Evolutionary conservation across 768 basidiomycete genomes (phyloP).

Genomic region (Lactarius quietus): DNA sequence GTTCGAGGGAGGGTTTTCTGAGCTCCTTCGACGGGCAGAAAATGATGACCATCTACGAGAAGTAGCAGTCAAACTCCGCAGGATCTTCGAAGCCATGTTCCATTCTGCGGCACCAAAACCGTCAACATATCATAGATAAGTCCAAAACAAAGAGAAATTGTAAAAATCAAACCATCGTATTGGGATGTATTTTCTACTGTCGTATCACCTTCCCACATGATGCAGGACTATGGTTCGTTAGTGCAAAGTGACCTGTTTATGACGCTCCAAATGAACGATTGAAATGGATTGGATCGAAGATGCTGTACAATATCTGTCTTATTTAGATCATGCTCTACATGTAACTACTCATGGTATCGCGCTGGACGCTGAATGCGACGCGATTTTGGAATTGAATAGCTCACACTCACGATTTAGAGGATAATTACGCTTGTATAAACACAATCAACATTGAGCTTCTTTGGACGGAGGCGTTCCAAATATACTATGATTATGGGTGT

Average conservation of each 20-base stretch:
- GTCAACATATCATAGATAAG: background rate
- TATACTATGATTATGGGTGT: no score
- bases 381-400: background rate
- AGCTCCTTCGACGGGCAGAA: background rate
- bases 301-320: background rate
- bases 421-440: background rate
- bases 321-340: background rate
- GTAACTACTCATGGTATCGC: background rate
- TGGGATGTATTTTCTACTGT: background rate
- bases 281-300: background rate
- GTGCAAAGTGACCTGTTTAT: background rate
- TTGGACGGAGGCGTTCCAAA: no score
- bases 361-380: background rate
- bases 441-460: background rate
- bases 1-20: background rate
- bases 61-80: slow-evolving; percentile 13
- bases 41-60: slow-evolving; percentile 30
- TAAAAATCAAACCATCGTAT: background rate
- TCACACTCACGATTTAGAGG: background rate
- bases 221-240: background rate
- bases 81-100: slow-evolving; percentile 3
- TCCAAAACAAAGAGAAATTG: background rate
- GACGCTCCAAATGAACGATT: background rate
- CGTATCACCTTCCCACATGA: background rate
- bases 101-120: background rate